Percentiles rank a stretch among this genome's conserved stretches.
These are phyloP conservation scores for Ajuga chamaepitys DNA, from an alignment of 257 asterid genomes.

Conservation along the genomic window DNA sequence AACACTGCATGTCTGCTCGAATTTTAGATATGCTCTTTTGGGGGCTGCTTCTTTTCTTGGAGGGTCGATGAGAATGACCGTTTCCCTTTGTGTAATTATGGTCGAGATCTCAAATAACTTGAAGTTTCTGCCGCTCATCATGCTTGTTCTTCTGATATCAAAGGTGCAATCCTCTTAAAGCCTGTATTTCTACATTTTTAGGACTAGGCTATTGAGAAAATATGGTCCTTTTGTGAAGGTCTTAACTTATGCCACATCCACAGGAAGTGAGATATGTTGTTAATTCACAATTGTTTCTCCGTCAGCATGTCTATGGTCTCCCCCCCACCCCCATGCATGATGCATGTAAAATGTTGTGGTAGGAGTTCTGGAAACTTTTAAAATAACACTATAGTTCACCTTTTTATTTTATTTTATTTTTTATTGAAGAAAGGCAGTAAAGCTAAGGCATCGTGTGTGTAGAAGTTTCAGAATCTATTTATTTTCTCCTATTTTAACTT, in stretches of 20 bases:
- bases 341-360: background rate
- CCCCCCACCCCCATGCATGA: background rate
- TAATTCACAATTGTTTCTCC: background rate
- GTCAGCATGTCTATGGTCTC: background rate
- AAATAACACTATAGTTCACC: background rate
- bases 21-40: slow-evolving; percentile 80
- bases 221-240: background rate
- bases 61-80: slow-evolving; percentile 99
- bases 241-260: background rate
- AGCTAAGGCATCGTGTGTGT: background rate
- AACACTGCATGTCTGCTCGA: slow-evolving; percentile 12
- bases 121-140: slow-evolving; percentile 88
- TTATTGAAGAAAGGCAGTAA: background rate
- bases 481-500: background rate
- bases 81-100: slow-evolving; percentile 96
- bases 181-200: background rate
- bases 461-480: background rate
- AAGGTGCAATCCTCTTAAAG: slow-evolving; percentile 42
- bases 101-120: slow-evolving; percentile 93
- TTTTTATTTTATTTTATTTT: too few relatives aligned
- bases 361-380: background rate
- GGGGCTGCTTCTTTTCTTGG: slow-evolving; percentile 99
- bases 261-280: background rate
- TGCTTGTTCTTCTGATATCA: slow-evolving; percentile 98
- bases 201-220: background rate